Conservation (phyloP, 2,329 filamentous ascomycete genomes). For the Clonostachys rhizophaga region DNA sequence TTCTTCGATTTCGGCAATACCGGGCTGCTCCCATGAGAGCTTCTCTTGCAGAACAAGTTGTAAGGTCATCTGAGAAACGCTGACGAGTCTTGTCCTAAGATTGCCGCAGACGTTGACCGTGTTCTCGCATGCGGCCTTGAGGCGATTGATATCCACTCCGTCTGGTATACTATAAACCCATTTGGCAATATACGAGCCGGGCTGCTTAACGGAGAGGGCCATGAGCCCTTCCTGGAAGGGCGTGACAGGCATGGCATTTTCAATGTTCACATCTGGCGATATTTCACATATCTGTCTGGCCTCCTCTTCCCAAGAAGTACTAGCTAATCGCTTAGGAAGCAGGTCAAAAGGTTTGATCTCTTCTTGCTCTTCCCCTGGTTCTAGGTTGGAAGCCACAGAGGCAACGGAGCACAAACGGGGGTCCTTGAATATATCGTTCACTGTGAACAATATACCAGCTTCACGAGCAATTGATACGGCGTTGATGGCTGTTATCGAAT, state of each 20-base stretch:
- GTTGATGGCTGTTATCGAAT: conserved; percentile 7
- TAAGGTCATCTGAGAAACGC: background rate
- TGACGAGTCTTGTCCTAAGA: conserved; percentile 5
- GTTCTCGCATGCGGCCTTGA: conserved; percentile 16
- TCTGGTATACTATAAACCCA: conserved; percentile 10
- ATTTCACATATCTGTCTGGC: too few relatives aligned
- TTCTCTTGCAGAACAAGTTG: conserved; percentile 3
- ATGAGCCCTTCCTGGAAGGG: conserved; percentile 42
- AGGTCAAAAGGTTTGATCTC: background rate
- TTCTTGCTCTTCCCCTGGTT: background rate
- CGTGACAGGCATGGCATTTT: conserved; percentile 12
- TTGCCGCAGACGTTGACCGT: conserved; percentile 3
- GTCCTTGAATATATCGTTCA: background rate
- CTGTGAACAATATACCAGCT: background rate
- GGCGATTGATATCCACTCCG: conserved; percentile 9
- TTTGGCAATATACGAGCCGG: conserved; percentile 23
- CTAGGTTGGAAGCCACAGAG: background rate
- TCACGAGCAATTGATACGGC: conserved; percentile 1
- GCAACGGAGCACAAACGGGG: background rate
- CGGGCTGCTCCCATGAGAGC: background rate
- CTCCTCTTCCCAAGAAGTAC: background rate
- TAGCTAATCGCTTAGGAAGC: background rate
- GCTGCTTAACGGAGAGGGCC: conserved; percentile 32
- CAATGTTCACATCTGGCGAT: background rate
- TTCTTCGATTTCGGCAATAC: background rate